phyloP scores from a whole-genome alignment of 202 grass and related monocot genomes.

The Eragrostis tef region DNA sequence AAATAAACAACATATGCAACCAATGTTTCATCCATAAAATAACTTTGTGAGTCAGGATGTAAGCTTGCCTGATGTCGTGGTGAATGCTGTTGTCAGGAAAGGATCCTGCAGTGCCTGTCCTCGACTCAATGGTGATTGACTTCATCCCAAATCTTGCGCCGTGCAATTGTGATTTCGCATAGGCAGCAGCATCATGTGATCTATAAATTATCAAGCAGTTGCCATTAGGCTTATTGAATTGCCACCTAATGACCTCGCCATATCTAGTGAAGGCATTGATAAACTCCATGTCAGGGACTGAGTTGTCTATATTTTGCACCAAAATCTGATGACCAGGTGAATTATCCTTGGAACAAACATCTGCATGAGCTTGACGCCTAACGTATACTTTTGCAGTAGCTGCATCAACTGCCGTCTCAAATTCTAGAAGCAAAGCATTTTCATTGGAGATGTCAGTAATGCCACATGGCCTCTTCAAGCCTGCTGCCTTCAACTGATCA shows the following conservation, averaged over 20 bases:
- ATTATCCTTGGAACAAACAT: slow-evolving; percentile 53
- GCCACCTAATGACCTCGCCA: slow-evolving; percentile 62
- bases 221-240: slow-evolving; percentile 58
- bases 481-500: slow-evolving; percentile 61
- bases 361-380: slow-evolving; percentile 55
- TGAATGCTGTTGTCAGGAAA: slow-evolving; percentile 48
- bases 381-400: slow-evolving; percentile 73
- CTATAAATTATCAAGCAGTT: slow-evolving; percentile 67
- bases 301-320: slow-evolving; percentile 64
- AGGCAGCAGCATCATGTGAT: slow-evolving; percentile 56
- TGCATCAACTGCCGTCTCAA: slow-evolving; percentile 73
- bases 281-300: slow-evolving; percentile 61
- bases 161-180: slow-evolving; percentile 63
- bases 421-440: slow-evolving; percentile 88
- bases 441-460: slow-evolving; percentile 61
- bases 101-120: slow-evolving; percentile 42
- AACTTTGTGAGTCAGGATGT: slow-evolving; percentile 23
- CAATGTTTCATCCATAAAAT: slow-evolving; percentile 10
- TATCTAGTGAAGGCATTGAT: slow-evolving; percentile 72
- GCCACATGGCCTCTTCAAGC: slow-evolving; percentile 60
- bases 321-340: slow-evolving; percentile 56
- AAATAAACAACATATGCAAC: slow-evolving; percentile 35
- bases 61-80: slow-evolving; percentile 60
- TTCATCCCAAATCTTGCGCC: slow-evolving; percentile 67
- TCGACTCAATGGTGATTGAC: slow-evolving; percentile 59